phyloP scores from a whole-genome alignment of 768 basidiomycete genomes.

The Rhodotorula taiwanensis region DNA sequence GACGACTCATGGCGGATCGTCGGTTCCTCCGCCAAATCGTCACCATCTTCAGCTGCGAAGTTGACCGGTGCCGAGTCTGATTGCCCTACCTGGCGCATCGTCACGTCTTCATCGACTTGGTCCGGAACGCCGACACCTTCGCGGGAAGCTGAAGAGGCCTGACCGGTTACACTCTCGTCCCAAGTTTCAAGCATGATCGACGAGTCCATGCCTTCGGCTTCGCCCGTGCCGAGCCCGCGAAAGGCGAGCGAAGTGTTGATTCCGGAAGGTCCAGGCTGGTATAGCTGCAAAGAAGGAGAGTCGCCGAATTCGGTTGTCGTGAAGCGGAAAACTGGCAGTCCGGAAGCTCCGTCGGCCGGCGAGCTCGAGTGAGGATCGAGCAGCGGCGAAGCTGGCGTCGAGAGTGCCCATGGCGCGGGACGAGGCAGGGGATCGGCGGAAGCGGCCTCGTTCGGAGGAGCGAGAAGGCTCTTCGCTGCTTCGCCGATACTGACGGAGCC shows the following conservation, averaged over 20 bases:
- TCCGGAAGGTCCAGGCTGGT: neutral
- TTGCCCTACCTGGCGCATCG: too few species aligned
- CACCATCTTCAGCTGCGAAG: neutral
- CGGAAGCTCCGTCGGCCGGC: neutral
- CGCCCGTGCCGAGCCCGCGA: neutral
- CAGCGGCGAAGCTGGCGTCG: neutral
- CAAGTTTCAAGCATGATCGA: slow-evolving; percentile 12
- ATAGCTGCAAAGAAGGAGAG: neutral
- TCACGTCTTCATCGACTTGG: neutral
- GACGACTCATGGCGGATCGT: too few species aligned
- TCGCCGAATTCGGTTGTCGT: slow-evolving; percentile 26
- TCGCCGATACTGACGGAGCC: too few species aligned
- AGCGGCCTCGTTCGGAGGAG: too few species aligned
- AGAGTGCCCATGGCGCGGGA: slow-evolving; percentile 12
- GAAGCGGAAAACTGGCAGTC: slow-evolving; percentile 14
- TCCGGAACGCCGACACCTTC: neutral
- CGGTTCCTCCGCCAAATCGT: neutral
- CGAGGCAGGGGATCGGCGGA: neutral
- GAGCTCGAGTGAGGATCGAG: neutral
- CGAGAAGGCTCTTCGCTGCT: too few species aligned
- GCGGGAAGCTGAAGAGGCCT: too few species aligned
- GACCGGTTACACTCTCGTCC: neutral
- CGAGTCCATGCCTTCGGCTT: slow-evolving; percentile 16
- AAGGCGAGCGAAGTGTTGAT: neutral
- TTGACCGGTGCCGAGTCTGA: too few species aligned